Evolutionary conservation across 2,329 filamentous ascomycete genomes (phyloP).

Genomic region (Bipolaris gigantea): DNA sequence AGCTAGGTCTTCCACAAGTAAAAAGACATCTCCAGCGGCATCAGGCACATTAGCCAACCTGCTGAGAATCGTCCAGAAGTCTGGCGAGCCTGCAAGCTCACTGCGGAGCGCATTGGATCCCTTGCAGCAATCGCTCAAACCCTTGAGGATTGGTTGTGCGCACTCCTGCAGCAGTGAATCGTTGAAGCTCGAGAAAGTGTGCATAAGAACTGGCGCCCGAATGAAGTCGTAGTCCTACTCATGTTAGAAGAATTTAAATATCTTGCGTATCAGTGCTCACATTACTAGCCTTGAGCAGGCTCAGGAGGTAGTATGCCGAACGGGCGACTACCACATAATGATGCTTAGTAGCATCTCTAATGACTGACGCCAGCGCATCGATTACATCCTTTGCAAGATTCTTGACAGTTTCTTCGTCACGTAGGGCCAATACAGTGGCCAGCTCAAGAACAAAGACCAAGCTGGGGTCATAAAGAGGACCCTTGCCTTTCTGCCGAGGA

Average conservation of each 20-base stretch:
- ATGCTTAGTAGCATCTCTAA: constrained; percentile 76
- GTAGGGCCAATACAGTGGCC: constrained; percentile 77
- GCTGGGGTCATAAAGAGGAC: constrained; percentile 77
- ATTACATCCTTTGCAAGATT: constrained; percentile 77
- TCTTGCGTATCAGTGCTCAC: constrained; percentile 53
- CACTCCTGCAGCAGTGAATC: constrained; percentile 76
- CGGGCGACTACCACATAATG: constrained; percentile 84
- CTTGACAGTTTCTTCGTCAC: constrained; percentile 72
- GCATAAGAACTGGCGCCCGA: constrained; percentile 86
- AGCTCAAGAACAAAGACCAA: constrained; percentile 91
- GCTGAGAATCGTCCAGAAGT: constrained; percentile 92
- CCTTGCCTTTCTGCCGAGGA: constrained; percentile 58
- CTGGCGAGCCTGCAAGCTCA: constrained; percentile 93
- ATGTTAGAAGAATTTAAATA: constrained; percentile 3
- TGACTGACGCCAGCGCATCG: constrained; percentile 75
- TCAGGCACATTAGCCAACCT: constrained; percentile 70
- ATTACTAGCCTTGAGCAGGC: constrained; percentile 79
- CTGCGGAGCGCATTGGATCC: constrained; percentile 77
- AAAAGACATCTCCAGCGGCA: constrained; percentile 77
- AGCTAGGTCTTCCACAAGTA: constrained; percentile 76
- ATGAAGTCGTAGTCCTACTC: constrained; percentile 82
- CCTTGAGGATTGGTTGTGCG: constrained; percentile 74
- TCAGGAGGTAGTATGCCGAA: constrained; percentile 83
- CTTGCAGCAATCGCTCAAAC: constrained; percentile 77
- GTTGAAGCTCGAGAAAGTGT: constrained; percentile 86